These are phyloP conservation scores for Arabis alpina DNA, from an alignment of 345 rosid species.

Conservation along the genomic window DNA sequence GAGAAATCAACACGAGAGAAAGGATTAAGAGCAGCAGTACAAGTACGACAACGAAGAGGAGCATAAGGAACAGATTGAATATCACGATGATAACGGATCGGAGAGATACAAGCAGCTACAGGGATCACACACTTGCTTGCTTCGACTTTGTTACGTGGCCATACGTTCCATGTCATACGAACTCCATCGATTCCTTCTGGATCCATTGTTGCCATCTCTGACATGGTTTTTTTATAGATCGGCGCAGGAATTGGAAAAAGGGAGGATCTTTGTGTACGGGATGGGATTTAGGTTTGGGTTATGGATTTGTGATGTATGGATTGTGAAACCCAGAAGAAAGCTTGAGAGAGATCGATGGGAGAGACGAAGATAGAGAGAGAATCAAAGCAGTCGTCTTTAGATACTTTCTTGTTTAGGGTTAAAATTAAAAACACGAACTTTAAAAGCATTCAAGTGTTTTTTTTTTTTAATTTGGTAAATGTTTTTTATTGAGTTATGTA, in stretches of 20 bases:
- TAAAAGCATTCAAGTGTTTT: not conserved
- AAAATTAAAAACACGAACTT: not conserved
- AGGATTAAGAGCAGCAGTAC: constrained; percentile 75
- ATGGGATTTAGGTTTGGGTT: not conserved
- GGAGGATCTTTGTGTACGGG: not conserved
- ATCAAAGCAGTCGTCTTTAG: constrained; percentile 13
- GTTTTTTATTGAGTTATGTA: not conserved
- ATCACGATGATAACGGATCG: constrained; percentile 79
- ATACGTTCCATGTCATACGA: constrained; percentile 96
- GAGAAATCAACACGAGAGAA: constrained; percentile 79
- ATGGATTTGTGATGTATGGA: constrained; percentile 1
- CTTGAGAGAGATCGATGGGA: too few species aligned
- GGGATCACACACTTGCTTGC: constrained; percentile 99
- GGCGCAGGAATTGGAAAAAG: not conserved
- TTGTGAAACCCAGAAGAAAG: not conserved
- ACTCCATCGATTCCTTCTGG: constrained; percentile 93
- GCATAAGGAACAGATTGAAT: constrained; percentile 80
- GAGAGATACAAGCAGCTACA: constrained; percentile 85
- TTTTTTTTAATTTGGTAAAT: not conserved
- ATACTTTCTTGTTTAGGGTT: constrained; percentile 5
- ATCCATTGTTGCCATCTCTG: constrained; percentile 87
- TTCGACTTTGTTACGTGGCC: constrained; percentile 97
- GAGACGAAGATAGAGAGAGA: not conserved
- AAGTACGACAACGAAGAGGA: constrained; percentile 91
- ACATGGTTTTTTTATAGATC: constrained; percentile 49